These are phyloP conservation scores for Trametes versicolor DNA, from an alignment of 1,284 basidiomycete species.

Conservation along the genomic window DNA sequence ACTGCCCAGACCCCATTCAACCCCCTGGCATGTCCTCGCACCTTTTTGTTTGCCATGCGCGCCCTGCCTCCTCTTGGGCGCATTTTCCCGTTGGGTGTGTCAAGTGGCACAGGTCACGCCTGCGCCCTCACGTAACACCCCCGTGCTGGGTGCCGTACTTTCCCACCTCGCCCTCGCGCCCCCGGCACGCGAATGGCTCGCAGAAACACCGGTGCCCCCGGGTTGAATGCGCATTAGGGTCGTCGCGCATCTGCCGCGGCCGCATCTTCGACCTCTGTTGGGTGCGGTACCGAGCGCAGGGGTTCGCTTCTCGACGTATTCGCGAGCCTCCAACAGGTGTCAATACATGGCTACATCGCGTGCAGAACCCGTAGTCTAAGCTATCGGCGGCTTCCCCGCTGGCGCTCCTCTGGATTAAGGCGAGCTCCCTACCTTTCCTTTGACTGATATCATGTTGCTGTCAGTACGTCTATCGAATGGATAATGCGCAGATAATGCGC, in stretches of 20 bases:
- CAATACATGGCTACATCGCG: constrained; percentile 9
- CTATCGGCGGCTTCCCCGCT: not conserved
- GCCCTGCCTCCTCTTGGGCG: too few relatives aligned
- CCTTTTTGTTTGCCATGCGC: not conserved
- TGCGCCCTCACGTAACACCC: constrained; percentile 1
- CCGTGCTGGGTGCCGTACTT: not conserved
- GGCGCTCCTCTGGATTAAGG: not conserved
- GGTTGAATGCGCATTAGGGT: not conserved
- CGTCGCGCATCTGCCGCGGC: not conserved
- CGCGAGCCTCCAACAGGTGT: constrained; percentile 9
- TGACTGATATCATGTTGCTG: not conserved
- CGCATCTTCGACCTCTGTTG: not conserved
- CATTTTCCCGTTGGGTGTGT: too few relatives aligned
- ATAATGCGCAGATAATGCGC: not conserved
- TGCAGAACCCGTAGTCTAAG: not conserved
- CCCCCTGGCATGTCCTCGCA: not conserved
- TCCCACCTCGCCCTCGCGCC: not conserved
- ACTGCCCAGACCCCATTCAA: not conserved
- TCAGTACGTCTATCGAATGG: too few relatives aligned
- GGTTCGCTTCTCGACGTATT: not conserved
- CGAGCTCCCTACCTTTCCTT: not conserved
- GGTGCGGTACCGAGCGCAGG: not conserved
- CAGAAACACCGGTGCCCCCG: not conserved
- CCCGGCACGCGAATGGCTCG: not conserved
- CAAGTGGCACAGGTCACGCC: too few relatives aligned